Conservation (phyloP, 176 grass and related monocot species). For the Zizania latifolia region DNA sequence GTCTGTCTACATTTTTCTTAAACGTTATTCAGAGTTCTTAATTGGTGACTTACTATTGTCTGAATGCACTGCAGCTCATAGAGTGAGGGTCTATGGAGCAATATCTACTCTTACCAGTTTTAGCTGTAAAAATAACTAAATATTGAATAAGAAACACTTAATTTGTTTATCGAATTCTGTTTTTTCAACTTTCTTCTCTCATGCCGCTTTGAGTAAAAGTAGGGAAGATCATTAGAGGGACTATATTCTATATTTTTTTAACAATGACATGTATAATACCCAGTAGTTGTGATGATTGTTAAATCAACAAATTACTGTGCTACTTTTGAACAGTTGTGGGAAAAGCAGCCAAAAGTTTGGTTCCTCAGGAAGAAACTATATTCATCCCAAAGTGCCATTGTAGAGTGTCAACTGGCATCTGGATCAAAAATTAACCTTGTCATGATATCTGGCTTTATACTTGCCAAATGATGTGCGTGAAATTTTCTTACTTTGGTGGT, state of each 20-base stretch:
- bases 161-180: background rate
- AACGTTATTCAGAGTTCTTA: slow-evolving; percentile 19
- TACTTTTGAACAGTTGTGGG: background rate
- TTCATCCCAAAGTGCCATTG: background rate
- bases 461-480: background rate
- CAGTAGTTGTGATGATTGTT: background rate
- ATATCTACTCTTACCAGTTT: slow-evolving; percentile 10
- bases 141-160: background rate
- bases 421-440: background rate
- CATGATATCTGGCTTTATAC: background rate
- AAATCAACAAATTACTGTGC: background rate
- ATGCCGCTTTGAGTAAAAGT: background rate
- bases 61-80: background rate
- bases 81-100: background rate
- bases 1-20: background rate
- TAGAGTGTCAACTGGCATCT: background rate
- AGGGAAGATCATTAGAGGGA: background rate
- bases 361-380: background rate
- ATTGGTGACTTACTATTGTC: background rate
- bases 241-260: background rate
- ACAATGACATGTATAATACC: background rate
- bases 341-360: background rate
- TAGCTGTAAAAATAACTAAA: background rate
- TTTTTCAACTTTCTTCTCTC: background rate
- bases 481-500: background rate